Evolutionary conservation across 1,139 yeast genomes (phyloP), one percentile per base, ranked within the genome.

Genomic region (Nakaseomyces delphensis): DNA sequence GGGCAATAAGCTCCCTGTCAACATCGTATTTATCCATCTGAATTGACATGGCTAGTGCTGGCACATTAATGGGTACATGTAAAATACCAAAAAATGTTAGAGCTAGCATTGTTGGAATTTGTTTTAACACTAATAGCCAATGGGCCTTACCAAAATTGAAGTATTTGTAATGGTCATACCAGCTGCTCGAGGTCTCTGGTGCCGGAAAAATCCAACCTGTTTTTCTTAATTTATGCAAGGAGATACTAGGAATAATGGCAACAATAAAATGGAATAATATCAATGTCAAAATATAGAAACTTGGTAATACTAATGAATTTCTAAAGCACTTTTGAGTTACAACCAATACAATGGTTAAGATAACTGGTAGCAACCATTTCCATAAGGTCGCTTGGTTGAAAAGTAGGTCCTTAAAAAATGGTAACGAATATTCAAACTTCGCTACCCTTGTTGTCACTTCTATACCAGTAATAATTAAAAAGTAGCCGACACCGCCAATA

Each of bases 401-500:
- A 30, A 72, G 60, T 30, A 84, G 62, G 45, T 66, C 70, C 32
- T 60, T 43, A 43, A 85, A 64, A 8, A 86, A 82, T 1, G 65
- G 73, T 55, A 68, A 59, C 45, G 77, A 74, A 59, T 85, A 87
- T 42, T 70, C 73, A 39, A 89, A 63, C 4, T 85, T 80, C 7
- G 93, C 91, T 32, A 85, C 65, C 46, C 95, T 71, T 0, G 96
- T 80, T 9, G 87, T 75, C 0, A 91, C 96, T 58, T 89, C 97
- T 27, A 91, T 66, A 2, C 96, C 98, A 0, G 98, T 91, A 1
- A 85, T 81, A 2, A 89, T 68, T 49, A 91, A 70, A 63, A 91
- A 91, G 65, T 84, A 89, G 1, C 98, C 98, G 39, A 91, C 98
- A 55, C 98, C 98, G 37, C 98, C 98, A 55, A 91, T 89, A 62